These are phyloP conservation scores for Nannochloropsis gaditana DNA, from an alignment of 108 stramenopile genomes.

Conservation along the genomic window DNA sequence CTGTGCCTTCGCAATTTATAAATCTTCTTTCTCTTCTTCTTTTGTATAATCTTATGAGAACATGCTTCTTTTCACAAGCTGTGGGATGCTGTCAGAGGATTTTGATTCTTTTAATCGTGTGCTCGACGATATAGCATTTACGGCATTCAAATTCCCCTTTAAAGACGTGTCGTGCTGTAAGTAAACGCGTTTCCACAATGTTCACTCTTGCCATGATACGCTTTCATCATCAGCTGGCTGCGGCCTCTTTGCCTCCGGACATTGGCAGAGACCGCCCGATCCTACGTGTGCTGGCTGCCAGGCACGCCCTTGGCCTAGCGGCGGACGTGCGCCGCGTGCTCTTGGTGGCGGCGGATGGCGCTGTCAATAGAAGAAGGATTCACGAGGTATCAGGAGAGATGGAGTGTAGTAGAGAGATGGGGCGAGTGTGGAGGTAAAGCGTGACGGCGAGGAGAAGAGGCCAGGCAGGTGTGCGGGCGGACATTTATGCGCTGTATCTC, in stretches of 20 bases:
- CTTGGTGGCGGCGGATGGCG: background rate
- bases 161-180: too few species aligned
- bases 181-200: too few species aligned
- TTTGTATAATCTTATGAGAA: background rate
- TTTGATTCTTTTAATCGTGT: background rate
- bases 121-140: background rate
- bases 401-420: background rate
- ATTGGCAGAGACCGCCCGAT: background rate
- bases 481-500: too few species aligned
- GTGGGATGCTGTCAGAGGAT: too few species aligned
- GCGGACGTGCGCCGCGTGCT: background rate
- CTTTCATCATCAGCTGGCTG: background rate
- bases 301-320: background rate
- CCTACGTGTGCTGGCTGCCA: background rate
- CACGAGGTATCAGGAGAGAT: background rate
- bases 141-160: too few species aligned
- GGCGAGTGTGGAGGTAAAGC: background rate
- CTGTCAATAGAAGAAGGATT: background rate
- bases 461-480: too few species aligned
- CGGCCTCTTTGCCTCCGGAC: background rate
- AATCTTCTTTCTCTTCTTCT: background rate
- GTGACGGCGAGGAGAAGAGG: too few species aligned
- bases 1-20: background rate
- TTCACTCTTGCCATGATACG: background rate
- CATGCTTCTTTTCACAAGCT: too few species aligned